phyloP scores from a whole-genome alignment of 1,284 basidiomycete genomes.

The Boletus semigastroideus region DNA sequence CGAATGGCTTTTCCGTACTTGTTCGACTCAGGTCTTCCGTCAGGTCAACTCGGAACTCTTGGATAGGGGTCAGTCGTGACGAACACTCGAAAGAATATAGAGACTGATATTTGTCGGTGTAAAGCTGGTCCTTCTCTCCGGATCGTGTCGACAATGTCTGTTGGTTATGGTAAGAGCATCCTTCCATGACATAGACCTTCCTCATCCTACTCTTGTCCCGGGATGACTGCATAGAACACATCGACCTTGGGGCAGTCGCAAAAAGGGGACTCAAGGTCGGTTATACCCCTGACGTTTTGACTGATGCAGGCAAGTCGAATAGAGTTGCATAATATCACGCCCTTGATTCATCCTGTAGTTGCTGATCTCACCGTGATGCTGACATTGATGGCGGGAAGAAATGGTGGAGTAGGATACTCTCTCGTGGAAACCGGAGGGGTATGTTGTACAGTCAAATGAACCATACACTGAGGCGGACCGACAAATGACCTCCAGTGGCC shows the following conservation, averaged over 20 bases:
- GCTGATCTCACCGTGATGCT: slow-evolving; percentile 90
- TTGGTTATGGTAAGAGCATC: slow-evolving; percentile 70
- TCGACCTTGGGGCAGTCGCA: slow-evolving; percentile 66
- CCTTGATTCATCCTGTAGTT: slow-evolving; percentile 43
- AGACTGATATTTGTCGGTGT: background rate
- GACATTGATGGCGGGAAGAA: slow-evolving; percentile 86
- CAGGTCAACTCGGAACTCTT: slow-evolving; percentile 76
- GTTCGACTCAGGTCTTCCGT: background rate
- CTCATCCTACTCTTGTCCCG: background rate
- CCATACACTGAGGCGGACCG: background rate
- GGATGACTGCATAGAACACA: slow-evolving; percentile 63
- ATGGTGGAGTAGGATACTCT: slow-evolving; percentile 62
- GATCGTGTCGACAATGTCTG: slow-evolving; percentile 88
- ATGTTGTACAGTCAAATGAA: slow-evolving; percentile 20
- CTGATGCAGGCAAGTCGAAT: slow-evolving; percentile 67
- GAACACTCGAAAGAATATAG: background rate
- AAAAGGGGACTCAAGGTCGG: slow-evolving; percentile 74
- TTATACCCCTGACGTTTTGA: slow-evolving; percentile 89
- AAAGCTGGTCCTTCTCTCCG: slow-evolving; percentile 71
- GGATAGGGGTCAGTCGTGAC: slow-evolving; percentile 50
- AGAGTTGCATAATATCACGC: background rate
- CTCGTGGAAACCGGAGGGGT: slow-evolving; percentile 72
- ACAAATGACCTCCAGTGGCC: slow-evolving; percentile 46
- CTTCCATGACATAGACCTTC: background rate
- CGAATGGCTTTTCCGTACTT: background rate